Conservation (phyloP, 2,329 filamentous ascomycete genomes). For the Coleophoma eucalyptorum region DNA sequence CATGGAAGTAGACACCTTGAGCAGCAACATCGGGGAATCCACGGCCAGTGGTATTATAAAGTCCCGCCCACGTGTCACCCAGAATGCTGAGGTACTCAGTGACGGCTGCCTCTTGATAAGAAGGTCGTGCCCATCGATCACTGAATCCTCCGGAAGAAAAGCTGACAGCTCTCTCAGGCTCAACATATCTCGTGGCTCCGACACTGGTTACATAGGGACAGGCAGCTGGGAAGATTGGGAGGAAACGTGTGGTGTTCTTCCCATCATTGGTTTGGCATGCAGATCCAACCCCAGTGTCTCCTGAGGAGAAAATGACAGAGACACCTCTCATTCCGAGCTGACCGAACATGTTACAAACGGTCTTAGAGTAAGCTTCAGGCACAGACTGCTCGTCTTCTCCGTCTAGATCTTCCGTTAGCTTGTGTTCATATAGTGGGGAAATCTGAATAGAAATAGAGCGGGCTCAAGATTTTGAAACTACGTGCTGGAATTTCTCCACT, state of each 20-base stretch:
- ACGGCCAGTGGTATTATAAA: slow-evolving; percentile 45
- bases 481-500: too few relatives aligned
- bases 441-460: too few relatives aligned
- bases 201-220: slow-evolving; percentile 68
- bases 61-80: slow-evolving; percentile 36
- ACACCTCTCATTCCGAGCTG: slow-evolving; percentile 66
- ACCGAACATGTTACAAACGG: slow-evolving; percentile 60
- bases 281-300: slow-evolving; percentile 51
- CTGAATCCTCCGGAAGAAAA: slow-evolving; percentile 46
- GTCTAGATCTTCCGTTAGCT: slow-evolving; percentile 25
- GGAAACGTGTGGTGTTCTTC: slow-evolving; percentile 47
- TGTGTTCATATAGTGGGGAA: too few relatives aligned
- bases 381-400: slow-evolving; percentile 64
- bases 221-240: slow-evolving; percentile 60
- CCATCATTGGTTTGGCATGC: slow-evolving; percentile 58
- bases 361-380: slow-evolving; percentile 54
- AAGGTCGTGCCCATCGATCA: slow-evolving; percentile 42
- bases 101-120: slow-evolving; percentile 42
- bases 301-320: slow-evolving; percentile 58
- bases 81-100: slow-evolving; percentile 37
- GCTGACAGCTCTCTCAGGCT: slow-evolving; percentile 39
- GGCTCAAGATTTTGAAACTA: too few relatives aligned
- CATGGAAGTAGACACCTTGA: slow-evolving; percentile 51
- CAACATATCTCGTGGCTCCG: slow-evolving; percentile 51
- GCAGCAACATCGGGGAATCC: slow-evolving; percentile 51